Base-by-base conservation (phyloP, 495 filamentous ascomycete genomes). In the Penicillium cataractarum region DNA sequence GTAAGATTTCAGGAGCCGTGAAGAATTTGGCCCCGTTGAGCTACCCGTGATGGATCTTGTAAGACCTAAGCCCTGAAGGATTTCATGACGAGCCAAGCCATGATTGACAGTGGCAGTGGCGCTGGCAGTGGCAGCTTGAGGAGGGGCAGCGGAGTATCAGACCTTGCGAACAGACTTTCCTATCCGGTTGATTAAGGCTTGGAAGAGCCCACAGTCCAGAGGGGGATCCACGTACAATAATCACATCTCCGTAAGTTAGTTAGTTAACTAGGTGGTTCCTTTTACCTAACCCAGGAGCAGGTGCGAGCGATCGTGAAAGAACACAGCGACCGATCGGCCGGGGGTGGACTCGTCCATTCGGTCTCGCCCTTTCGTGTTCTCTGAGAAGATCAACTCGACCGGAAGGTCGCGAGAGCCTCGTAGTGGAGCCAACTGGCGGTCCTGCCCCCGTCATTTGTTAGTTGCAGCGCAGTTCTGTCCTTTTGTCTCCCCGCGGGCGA, bases 351-450 rank as follows among this genome's bases (percentile, higher is more conserved):
- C 39, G 37, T 56, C 60, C 39, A 35, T 49, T 48, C 27, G 40
- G 46, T 49, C 46, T 27, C 22, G 26, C 24, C 46, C 24, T 27
- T 2, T 50, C 22, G 24, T 13, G 3, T 4, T n/a, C 31, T 26
- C 33, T 24, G 48, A 42, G 1, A 4, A 29, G 46, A 44, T 32
- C 40, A 56, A 51, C 60, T 55, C 53, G 60, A 58, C 35, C 26
- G 32, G n/a, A 31, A 12, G 27, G 42, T 56, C 42, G 55, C 31
- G 22, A 66, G 65, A 63, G 65, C 65, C 65, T 67, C 60, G 60
- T 57, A 40, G 44, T 63, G 65, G 60, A 58, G 55, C 4, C 26
- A 17, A n/a, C 42, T 4, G 35, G 17, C 35, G 26, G 21, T 31
- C 31, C 32, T 6, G n/a, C 22, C 35, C n/a, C 35, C 35, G 60